A percentile compares a stretch with the other conserved stretches of the same genome.
Conservation (phyloP, 257 asterid genomes). For the Plantago major region DNA sequence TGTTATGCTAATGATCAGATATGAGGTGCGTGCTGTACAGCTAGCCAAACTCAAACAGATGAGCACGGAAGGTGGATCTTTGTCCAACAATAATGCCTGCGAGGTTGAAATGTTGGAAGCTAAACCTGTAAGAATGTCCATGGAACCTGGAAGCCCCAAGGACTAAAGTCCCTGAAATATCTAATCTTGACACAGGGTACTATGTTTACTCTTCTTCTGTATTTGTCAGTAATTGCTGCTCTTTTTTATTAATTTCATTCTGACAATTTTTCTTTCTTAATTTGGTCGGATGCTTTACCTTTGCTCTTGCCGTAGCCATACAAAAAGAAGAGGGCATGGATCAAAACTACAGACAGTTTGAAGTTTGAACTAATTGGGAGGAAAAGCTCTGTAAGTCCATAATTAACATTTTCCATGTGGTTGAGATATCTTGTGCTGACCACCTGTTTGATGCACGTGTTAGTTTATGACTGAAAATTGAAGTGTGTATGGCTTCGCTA, state of each 20-base stretch:
- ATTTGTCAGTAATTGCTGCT: conserved; percentile 9
- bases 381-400: too few relatives aligned
- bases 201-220: conserved; percentile 16
- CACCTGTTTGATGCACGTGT: too few relatives aligned
- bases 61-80: conserved; percentile 35
- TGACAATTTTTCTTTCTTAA: background rate
- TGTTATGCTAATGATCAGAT: conserved; percentile 42
- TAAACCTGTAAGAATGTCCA: conserved; percentile 26
- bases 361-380: too few relatives aligned
- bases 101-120: conserved; percentile 96
- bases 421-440: too few relatives aligned
- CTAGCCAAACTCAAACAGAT: conserved; percentile 56
- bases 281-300: too few relatives aligned
- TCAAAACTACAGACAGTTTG: too few relatives aligned
- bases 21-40: conserved; percentile 69
- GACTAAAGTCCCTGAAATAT: conserved; percentile 23
- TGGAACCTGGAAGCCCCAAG: conserved; percentile 29
- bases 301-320: too few relatives aligned
- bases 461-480: too few relatives aligned
- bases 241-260: conserved; percentile 14
- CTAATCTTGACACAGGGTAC: conserved; percentile 31
- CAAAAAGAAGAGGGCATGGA: too few relatives aligned
- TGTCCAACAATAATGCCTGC: conserved; percentile 31
- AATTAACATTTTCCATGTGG: too few relatives aligned
- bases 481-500: too few relatives aligned